Evolutionary conservation across 768 basidiomycete genomes (phyloP).

Genomic region (Lactarius tabidus): DNA sequence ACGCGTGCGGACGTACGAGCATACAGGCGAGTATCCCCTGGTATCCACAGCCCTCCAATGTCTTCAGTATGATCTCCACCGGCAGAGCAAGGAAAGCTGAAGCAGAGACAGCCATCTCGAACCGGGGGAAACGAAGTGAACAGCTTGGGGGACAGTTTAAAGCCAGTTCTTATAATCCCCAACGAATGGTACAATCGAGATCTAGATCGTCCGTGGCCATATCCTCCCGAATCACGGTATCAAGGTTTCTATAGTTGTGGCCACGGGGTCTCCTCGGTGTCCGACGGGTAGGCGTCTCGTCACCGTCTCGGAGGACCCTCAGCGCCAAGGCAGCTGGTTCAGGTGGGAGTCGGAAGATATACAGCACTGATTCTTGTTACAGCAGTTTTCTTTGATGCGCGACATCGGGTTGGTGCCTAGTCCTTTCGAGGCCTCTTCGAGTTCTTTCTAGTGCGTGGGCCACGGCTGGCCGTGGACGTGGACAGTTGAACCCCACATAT

Average conservation of each 20-base stretch:
- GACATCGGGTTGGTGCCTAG: background rate
- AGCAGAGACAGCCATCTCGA: background rate
- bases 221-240: background rate
- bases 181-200: background rate
- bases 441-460: background rate
- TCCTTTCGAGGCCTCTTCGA: no score
- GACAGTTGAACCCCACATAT: no score
- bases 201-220: background rate
- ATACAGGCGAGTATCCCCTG: slow-evolving; percentile 5
- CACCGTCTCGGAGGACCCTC: background rate
- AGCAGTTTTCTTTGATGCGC: background rate
- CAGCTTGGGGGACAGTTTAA: background rate
- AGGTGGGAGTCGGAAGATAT: background rate
- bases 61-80: slow-evolving; percentile 4
- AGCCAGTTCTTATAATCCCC: background rate
- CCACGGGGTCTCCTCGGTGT: background rate
- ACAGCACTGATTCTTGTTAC: background rate
- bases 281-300: background rate
- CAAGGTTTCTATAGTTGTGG: background rate
- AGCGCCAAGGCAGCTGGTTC: background rate
- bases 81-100: background rate
- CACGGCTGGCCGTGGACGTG: background rate
- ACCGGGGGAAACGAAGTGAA: background rate
- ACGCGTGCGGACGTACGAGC: background rate
- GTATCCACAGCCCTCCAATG: background rate